Base-by-base conservation (phyloP, 2,329 filamentous ascomycete species). In the Erysiphe pulchra region DNA sequence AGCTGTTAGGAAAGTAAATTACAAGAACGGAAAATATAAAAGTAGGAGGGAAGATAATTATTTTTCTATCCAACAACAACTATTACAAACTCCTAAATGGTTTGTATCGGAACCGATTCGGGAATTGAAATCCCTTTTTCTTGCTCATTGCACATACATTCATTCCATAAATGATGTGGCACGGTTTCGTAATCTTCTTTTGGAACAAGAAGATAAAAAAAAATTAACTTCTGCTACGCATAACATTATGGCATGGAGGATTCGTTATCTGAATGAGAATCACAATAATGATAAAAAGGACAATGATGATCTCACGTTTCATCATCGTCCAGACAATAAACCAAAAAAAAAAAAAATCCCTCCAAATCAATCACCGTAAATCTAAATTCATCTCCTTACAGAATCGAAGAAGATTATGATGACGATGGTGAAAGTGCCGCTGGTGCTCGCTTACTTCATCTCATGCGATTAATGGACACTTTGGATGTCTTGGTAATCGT, bases 401-500 rank as follows among this genome's bases (percentile, higher is more conserved):
- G 20, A 24, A 24, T 24, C 6, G 20, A 24, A 24, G 20, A 95
- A 60, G 90, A 98, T 61, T 94, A 79, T 57, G 82, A 98, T 55
- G 90, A 98, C 55, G 90, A 98, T 59, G 90, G 90, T 2, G 90
- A 98, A 67, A 81, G 81, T 24, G 90, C 90, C 6, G 90, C 90
- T 0, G 90, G 90, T 0, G 77, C 80, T 0, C 70, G 90, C 38
- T 62, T 98, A 56, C 62, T 95, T 49, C 84, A 92, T 63, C 65
- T 98, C 30, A 79, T 98, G 76, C 85, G 94, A 64, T 63, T 93
- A 49, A 94, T 94, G 82, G 82, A 86, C 56, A 68, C 92, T 11
- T 94, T 86, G 85, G 74, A 92, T 60, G 78, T 80, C 14, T 78
- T 95, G 65, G 84, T 98, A 0, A 79, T 98, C 3, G 87, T 98